phyloP scores from a whole-genome alignment of 106 monocot genomes.

The Dendrobium officinale region DNA sequence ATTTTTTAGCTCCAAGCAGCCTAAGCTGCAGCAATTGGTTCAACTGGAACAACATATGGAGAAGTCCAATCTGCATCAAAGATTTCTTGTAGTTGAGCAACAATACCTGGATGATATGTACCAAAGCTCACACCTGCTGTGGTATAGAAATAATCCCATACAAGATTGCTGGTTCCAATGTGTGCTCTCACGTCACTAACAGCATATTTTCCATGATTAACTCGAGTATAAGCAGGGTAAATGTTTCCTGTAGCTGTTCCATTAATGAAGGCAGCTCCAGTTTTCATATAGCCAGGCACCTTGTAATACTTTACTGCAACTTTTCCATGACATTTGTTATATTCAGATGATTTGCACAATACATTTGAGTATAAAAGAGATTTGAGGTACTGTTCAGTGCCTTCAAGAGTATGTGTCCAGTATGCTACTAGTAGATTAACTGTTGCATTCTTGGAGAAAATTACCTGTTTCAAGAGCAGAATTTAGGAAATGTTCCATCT shows the following conservation, averaged over 20 bases:
- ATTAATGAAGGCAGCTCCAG: constrained; percentile 49
- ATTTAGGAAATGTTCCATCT: too few relatives aligned
- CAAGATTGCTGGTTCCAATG: constrained; percentile 92
- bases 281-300: constrained; percentile 65
- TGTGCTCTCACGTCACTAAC: constrained; percentile 78
- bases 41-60: constrained; percentile 56
- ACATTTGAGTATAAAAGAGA: constrained; percentile 74
- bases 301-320: constrained; percentile 67
- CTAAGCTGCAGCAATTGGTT: constrained; percentile 24
- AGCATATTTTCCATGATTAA: constrained; percentile 94
- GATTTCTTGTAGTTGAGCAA: constrained; percentile 59
- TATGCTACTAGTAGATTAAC: constrained; percentile 70
- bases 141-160: constrained; percentile 95
- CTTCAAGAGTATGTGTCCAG: constrained; percentile 65
- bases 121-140: constrained; percentile 81
- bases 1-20: neutral
- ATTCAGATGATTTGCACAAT: constrained; percentile 58
- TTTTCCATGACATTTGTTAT: constrained; percentile 66
- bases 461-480: constrained; percentile 30
- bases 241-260: constrained; percentile 46
- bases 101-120: constrained; percentile 49
- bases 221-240: constrained; percentile 75
- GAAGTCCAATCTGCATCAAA: constrained; percentile 97
- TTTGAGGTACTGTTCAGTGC: constrained; percentile 75
- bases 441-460: constrained; percentile 74